Percentiles rank a stretch among this genome's conserved stretches.
Conservation (phyloP, 225 moss, liverwort and hornwort genomes). For the Polytrichum commune region DNA sequence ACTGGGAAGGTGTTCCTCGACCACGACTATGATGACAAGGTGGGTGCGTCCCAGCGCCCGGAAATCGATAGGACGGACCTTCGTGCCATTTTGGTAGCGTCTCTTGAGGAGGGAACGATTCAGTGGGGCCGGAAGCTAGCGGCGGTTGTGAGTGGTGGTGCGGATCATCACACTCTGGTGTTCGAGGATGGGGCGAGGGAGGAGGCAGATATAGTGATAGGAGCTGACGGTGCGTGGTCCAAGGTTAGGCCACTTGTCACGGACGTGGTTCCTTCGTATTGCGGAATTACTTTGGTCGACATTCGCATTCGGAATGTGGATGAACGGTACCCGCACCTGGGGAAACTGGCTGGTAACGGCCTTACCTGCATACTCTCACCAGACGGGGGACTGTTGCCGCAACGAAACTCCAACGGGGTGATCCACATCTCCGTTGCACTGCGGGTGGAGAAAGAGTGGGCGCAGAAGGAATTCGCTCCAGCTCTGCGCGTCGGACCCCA, state of each 20-base stretch:
- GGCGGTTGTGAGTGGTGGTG: neutral
- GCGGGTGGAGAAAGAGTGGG: conserved; percentile 2
- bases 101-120: neutral
- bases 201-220: conserved; percentile 2
- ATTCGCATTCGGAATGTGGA: conserved; percentile 2
- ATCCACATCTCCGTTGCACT: neutral
- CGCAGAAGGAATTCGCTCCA: conserved; percentile 1
- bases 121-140: neutral
- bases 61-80: conserved; percentile 6
- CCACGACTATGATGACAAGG: neutral
- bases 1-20: conserved; percentile 2
- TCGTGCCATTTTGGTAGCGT: neutral
- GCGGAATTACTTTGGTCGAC: neutral
- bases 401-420: neutral
- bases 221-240: conserved; percentile 11
- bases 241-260: conserved; percentile 2
- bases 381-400: neutral
- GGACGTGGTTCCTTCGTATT: neutral
- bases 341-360: neutral
- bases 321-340: conserved; percentile 1
- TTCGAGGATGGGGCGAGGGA: conserved; percentile 4
- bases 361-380: neutral
- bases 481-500: neutral
- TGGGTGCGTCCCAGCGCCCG: neutral
- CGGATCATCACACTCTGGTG: neutral